Evolutionary conservation across 1,139 yeast genomes (phyloP).

Genomic region (Arxiozyma telluris): DNA sequence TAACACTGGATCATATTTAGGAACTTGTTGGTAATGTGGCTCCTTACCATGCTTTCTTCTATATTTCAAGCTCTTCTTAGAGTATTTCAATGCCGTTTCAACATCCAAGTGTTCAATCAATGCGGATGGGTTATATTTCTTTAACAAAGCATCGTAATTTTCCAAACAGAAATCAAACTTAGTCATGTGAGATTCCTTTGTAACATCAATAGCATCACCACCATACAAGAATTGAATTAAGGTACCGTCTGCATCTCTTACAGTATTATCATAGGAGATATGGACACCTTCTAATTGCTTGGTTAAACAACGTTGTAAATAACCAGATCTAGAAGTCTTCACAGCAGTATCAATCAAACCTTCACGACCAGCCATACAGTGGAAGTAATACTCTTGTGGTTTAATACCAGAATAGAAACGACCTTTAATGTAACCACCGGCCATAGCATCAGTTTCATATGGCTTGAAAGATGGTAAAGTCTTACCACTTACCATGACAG

Average conservation of each 20-base stretch:
- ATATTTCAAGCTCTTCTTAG: slow-evolving; percentile 73
- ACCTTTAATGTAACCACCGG: slow-evolving; percentile 97
- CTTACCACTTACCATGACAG: slow-evolving; percentile 98
- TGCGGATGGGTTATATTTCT: slow-evolving; percentile 80
- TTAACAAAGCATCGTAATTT: slow-evolving; percentile 77
- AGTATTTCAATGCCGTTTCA: slow-evolving; percentile 67
- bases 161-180: slow-evolving; percentile 90
- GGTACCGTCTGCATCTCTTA: slow-evolving; percentile 92
- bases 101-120: slow-evolving; percentile 69
- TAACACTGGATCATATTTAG: slow-evolving; percentile 82
- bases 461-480: slow-evolving; percentile 95
- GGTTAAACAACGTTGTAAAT: slow-evolving; percentile 95
- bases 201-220: slow-evolving; percentile 92
- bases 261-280: slow-evolving; percentile 87
- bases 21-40: slow-evolving; percentile 53
- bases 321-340: slow-evolving; percentile 97
- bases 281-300: slow-evolving; percentile 98
- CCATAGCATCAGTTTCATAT: slow-evolving; percentile 92
- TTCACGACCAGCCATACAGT: slow-evolving; percentile 99
- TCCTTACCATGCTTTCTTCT: slow-evolving; percentile 55
- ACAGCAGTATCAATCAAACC: slow-evolving; percentile 99
- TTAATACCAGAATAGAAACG: slow-evolving; percentile 96
- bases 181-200: slow-evolving; percentile 88
- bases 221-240: slow-evolving; percentile 93
- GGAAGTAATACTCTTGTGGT: slow-evolving; percentile 99